Evolutionary conservation across 2,329 filamentous ascomycete species (phyloP).

Genomic region (Claviceps quebecensis): DNA sequence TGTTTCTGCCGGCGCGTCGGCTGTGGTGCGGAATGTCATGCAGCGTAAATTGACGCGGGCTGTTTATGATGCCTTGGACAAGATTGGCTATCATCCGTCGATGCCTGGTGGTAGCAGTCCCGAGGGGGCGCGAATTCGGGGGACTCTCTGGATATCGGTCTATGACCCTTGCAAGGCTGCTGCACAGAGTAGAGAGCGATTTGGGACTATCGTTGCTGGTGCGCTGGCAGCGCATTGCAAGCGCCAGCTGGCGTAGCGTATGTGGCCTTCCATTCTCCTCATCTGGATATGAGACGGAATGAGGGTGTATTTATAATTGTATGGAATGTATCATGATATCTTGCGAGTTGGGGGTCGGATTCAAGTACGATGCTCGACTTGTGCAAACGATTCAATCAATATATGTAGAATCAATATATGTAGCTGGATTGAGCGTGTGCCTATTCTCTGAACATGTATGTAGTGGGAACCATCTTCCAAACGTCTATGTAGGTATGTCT

Average conservation of each 20-base stretch:
- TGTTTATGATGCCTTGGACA: conserved; percentile 15
- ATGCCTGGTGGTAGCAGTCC: conserved; percentile 5
- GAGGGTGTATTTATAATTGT: not conserved
- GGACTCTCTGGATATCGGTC: conserved; percentile 14
- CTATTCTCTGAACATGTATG: not conserved
- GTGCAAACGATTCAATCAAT: not conserved
- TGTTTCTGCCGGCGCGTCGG: conserved; percentile 2
- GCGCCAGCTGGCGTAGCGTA: not conserved
- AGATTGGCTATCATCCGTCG: conserved; percentile 12
- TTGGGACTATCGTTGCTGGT: conserved; percentile 10
- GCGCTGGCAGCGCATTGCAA: conserved; percentile 5
- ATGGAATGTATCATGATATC: not conserved
- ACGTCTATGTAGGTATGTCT: not conserved
- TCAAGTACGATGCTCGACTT: not conserved
- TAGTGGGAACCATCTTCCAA: not conserved
- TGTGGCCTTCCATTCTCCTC: not conserved
- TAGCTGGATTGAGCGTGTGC: not conserved
- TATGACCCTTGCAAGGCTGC: conserved; percentile 9
- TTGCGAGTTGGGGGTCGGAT: not conserved
- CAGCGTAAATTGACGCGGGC: conserved; percentile 14
- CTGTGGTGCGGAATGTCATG: conserved; percentile 15
- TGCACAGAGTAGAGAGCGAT: conserved; percentile 6
- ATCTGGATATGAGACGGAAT: too few species aligned
- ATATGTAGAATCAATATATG: not conserved
- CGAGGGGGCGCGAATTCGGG: conserved; percentile 8